These are phyloP conservation scores for Hyaloscypha bicolor DNA, from an alignment of 495 filamentous ascomycete species.

Conservation along the genomic window DNA sequence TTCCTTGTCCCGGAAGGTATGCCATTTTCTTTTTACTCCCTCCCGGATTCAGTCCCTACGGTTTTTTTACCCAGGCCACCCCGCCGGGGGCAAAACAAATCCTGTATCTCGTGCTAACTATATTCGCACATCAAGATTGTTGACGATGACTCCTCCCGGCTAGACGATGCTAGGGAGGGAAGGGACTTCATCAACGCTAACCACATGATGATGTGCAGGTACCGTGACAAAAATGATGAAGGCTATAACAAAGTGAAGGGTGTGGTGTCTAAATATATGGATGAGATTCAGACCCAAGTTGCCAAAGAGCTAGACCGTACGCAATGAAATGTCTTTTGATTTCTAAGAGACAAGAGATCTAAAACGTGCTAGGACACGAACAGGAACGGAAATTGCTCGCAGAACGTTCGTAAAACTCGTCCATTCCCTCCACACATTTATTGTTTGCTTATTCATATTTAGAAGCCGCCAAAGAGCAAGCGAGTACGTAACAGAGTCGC, in stretches of 20 bases:
- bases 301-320: conserved; percentile 1
- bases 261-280: neutral
- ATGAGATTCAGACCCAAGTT: neutral
- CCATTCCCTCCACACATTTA: neutral
- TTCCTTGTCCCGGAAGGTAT: conserved; percentile 20
- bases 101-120: conserved; percentile 1
- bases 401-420: neutral
- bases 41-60: neutral
- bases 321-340: conserved; percentile 3
- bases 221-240: conserved; percentile 2
- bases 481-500: neutral
- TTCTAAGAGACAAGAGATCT: conserved; percentile 1
- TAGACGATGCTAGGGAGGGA: conserved; percentile 32
- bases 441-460: neutral
- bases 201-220: conserved; percentile 19
- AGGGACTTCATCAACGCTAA: conserved; percentile 27
- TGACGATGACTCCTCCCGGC: conserved; percentile 33
- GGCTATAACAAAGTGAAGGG: conserved; percentile 16
- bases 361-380: conserved; percentile 1
- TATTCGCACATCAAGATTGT: conserved; percentile 31
- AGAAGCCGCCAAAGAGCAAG: neutral
- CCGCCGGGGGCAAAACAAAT: neutral
- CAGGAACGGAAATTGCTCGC: neutral
- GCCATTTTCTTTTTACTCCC: conserved; percentile 2
- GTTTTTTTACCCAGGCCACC: neutral